Evolutionary conservation across 1,284 basidiomycete species (phyloP), one percentile per base, ranked within the genome.

Genomic region (Cryptococcus sp.): DNA sequence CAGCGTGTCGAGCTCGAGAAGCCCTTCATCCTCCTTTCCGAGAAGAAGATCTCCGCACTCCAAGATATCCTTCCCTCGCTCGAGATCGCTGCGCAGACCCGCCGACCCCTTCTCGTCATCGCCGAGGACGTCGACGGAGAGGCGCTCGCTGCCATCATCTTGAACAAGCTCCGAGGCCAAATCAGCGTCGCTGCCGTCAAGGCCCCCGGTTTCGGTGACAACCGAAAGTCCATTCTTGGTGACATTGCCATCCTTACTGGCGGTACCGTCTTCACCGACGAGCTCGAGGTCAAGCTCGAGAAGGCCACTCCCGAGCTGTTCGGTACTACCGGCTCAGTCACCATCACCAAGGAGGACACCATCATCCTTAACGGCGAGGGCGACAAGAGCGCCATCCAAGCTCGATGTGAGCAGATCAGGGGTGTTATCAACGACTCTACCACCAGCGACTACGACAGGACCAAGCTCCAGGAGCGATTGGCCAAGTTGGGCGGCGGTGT

Each of bases 1-100:
- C 95, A 98, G 80, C 93, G 93, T 79, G 89, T 89, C 81, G 94
- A 99, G 79, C 91, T 97, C 69, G 95, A 99, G 83, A 97, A 97
- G 82, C 95, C 95, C 16, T 81, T 90, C 69, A 88, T 98, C 71
- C 85, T 98, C 52, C 84, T 99, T 54, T 90, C 88, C 60, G 95
- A 98, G 83, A 98, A 98, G 88, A 99, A 98, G 85, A 98, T 99
- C 72, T 94, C 91, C 40, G 82, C 88, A 20, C 84, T 98, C 55
- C 92, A 95, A 78, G 95, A 99, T 78, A 93, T 99, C 71, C 87
- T 99, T 50, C 95, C 95, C 47, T 85, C 91, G 0, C 87, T 99
- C 67, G 95, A 99, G 81, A 85, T 87, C 52, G 91, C 95, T 62
- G 94, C 91, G 22, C 90, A 94, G 77, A 83, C 87, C 40, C 89